These are phyloP conservation scores for Scheffersomyces segobiensis DNA, from an alignment of 1,139 yeast genomes.

Conservation along the genomic window DNA sequence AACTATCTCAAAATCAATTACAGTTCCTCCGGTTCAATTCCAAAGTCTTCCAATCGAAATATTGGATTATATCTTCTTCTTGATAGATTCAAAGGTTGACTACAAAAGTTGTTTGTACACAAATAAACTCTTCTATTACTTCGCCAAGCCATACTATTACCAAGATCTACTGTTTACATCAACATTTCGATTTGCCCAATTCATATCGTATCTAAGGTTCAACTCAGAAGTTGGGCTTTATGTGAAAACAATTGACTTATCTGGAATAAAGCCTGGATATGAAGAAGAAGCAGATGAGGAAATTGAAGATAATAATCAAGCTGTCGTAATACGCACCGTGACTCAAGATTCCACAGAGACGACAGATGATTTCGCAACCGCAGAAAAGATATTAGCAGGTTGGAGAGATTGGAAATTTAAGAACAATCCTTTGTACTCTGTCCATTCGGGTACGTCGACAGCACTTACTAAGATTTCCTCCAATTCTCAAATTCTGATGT, in stretches of 20 bases:
- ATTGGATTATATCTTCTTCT: constrained; percentile 31
- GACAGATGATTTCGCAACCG: constrained; percentile 12
- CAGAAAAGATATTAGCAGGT: constrained; percentile 51
- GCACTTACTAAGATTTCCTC: constrained; percentile 27
- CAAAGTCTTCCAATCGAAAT: constrained; percentile 37
- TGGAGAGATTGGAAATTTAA: constrained; percentile 91
- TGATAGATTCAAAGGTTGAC: constrained; percentile 27
- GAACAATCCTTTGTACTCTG: constrained; percentile 62
- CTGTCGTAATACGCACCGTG: not conserved
- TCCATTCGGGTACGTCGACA: constrained; percentile 22
- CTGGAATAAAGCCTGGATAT: constrained; percentile 52
- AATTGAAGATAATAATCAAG: constrained; percentile 10
- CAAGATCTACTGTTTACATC: constrained; percentile 56
- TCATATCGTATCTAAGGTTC: constrained; percentile 61
- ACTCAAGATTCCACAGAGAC: constrained; percentile 1
- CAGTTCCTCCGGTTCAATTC: constrained; percentile 12
- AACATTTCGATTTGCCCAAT: constrained; percentile 76
- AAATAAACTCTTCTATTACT: constrained; percentile 47
- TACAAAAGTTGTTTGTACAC: constrained; percentile 48
- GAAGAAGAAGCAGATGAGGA: constrained; percentile 31
- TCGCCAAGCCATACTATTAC: constrained; percentile 59
- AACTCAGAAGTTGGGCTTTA: constrained; percentile 55
- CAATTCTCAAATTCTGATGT: constrained; percentile 20
- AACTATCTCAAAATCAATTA: not conserved
- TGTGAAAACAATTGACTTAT: constrained; percentile 59